Conservation (phyloP, 306 rosid species). For the Comarum palustre region DNA sequence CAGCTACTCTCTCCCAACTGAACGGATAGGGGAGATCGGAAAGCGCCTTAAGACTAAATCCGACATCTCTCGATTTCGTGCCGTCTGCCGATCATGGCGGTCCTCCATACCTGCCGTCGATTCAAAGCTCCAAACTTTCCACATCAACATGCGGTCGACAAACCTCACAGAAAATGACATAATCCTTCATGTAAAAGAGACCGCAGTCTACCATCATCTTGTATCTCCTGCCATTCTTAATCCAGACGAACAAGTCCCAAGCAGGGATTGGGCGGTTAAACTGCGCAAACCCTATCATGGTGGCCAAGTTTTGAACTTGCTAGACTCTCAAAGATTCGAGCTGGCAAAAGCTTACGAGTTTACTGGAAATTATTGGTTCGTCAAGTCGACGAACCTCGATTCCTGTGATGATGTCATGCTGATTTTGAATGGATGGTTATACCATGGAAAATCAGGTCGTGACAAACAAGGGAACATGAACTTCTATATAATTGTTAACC, state of each 20-base stretch:
- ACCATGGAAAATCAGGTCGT: neutral
- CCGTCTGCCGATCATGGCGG: neutral
- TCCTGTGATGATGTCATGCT: neutral
- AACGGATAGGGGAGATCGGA: too few relatives aligned
- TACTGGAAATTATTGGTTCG: neutral
- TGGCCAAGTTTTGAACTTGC: neutral
- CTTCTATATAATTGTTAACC: neutral
- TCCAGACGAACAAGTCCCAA: neutral
- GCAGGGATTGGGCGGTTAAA: neutral
- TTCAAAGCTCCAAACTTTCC: neutral
- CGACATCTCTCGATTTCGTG: neutral
- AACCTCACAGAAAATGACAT: too few relatives aligned
- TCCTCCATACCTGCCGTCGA: neutral
- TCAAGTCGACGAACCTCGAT: neutral
- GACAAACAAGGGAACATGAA: neutral
- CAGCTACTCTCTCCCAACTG: too few relatives aligned
- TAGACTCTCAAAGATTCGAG: neutral
- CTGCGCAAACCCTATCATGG: neutral
- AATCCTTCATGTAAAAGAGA: neutral
- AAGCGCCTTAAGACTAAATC: neutral
- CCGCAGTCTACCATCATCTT: neutral
- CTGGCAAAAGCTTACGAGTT: neutral
- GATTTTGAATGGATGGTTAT: neutral
- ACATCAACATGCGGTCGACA: too few relatives aligned
- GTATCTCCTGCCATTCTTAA: neutral